Evolutionary conservation across 176 grass and related monocot species (phyloP).

Genomic region (Ensete ventricosum): DNA sequence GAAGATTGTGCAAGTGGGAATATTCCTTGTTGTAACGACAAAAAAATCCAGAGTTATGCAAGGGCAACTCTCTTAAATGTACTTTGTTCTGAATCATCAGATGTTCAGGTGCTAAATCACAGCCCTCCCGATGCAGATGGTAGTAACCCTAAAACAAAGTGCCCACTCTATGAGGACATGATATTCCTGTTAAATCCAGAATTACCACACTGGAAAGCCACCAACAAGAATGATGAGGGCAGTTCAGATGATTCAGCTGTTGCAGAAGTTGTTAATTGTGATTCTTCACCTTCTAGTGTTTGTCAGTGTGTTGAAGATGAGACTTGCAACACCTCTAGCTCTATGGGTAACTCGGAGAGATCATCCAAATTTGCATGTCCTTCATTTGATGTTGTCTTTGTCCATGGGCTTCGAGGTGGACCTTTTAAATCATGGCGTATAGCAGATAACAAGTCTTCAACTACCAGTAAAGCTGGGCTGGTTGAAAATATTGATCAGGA

Average conservation of each 20-base stretch:
- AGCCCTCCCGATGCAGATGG: slow-evolving; percentile 33
- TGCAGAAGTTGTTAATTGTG: neutral
- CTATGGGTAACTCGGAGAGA: slow-evolving; percentile 14
- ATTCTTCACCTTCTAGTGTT: slow-evolving; percentile 19
- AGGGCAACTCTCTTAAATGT: slow-evolving; percentile 71
- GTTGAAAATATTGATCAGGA: slow-evolving; percentile 93
- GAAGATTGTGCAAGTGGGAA: slow-evolving; percentile 70
- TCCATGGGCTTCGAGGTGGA: slow-evolving; percentile 85
- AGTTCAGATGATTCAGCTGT: slow-evolving; percentile 26
- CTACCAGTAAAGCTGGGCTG: slow-evolving; percentile 77
- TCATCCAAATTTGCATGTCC: slow-evolving; percentile 24
- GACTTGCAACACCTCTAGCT: slow-evolving; percentile 17
- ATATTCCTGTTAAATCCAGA: slow-evolving; percentile 89
- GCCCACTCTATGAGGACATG: slow-evolving; percentile 67
- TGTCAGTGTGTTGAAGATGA: slow-evolving; percentile 19
- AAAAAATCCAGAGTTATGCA: slow-evolving; percentile 81
- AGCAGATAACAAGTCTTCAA: slow-evolving; percentile 95
- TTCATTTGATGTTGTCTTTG: slow-evolving; percentile 74
- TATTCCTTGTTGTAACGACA: slow-evolving; percentile 54
- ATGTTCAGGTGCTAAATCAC: slow-evolving; percentile 26
- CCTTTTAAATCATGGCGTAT: slow-evolving; percentile 98
- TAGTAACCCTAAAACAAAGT: slow-evolving; percentile 43
- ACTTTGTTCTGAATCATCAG: slow-evolving; percentile 35
- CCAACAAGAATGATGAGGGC: slow-evolving; percentile 32
- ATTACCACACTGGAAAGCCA: slow-evolving; percentile 45